These are phyloP conservation scores for Lenzites betulinus DNA, from an alignment of 768 basidiomycete genomes.

Conservation along the genomic window DNA sequence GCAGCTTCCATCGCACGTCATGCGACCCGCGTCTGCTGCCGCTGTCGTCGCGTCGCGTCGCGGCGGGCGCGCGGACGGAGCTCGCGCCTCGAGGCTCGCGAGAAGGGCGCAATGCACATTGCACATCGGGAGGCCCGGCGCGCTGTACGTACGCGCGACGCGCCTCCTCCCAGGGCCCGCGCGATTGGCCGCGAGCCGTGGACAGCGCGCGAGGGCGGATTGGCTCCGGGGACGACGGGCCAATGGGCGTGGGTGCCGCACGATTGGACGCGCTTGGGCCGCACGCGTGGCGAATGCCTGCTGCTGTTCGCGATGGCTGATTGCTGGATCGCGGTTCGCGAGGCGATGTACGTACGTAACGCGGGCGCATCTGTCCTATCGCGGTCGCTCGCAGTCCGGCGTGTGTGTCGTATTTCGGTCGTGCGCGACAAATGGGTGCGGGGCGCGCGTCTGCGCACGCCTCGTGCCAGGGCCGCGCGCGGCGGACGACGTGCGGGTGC, in stretches of 20 bases:
- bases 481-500: background rate
- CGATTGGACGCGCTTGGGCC: background rate
- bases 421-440: background rate
- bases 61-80: background rate
- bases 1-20: conserved; percentile 29
- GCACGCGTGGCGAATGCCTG: no score
- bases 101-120: background rate
- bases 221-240: background rate
- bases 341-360: background rate
- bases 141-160: background rate
- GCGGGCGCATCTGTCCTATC: background rate
- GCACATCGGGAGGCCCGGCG: background rate
- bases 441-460: background rate
- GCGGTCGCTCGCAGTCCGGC: background rate
- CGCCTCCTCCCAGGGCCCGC: background rate
- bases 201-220: background rate
- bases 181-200: background rate
- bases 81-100: background rate
- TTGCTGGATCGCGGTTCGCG: no score
- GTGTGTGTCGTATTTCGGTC: background rate
- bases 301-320: no score
- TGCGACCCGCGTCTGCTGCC: conserved; percentile 13
- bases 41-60: background rate
- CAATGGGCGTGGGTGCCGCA: background rate
- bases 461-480: background rate